phyloP scores from a whole-genome alignment of 2,329 filamentous ascomycete genomes.

The Sporothrix pseudoabietina region DNA sequence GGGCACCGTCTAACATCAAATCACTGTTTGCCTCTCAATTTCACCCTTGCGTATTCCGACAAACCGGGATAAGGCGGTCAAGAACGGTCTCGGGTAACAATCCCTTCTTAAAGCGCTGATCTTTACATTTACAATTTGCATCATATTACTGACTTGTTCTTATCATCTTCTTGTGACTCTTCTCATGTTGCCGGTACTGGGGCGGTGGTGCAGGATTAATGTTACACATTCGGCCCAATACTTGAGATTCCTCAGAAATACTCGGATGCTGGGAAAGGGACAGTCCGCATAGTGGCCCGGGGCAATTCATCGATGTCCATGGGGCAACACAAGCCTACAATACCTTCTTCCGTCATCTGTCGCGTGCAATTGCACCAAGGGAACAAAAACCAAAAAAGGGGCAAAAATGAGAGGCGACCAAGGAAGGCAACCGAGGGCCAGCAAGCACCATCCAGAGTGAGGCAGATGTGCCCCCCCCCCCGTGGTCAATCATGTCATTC shows the following conservation, averaged over 20 bases:
- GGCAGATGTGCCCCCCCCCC: background rate
- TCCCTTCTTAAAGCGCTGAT: background rate
- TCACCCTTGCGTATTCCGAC: background rate
- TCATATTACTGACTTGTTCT: background rate
- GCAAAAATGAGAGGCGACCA: background rate
- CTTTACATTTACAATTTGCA: background rate
- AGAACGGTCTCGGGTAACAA: background rate
- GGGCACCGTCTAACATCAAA: background rate
- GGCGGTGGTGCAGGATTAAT: background rate
- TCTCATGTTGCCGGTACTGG: background rate
- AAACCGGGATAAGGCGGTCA: background rate
- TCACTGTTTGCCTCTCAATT: background rate
- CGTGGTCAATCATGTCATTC: background rate
- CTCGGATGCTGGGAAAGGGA: conserved; percentile 5
- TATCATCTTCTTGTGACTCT: background rate
- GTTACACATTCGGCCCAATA: conserved; percentile 6
- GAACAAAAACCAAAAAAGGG: background rate
- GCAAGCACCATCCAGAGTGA: background rate
- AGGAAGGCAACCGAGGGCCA: background rate
- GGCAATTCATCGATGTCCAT: background rate
- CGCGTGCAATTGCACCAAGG: background rate
- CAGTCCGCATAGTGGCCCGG: background rate
- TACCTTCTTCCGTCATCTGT: background rate
- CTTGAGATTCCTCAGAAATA: background rate
- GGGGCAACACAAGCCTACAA: background rate